Conservation (phyloP, 1,284 basidiomycete species). For the Puccinia hordei region DNA sequence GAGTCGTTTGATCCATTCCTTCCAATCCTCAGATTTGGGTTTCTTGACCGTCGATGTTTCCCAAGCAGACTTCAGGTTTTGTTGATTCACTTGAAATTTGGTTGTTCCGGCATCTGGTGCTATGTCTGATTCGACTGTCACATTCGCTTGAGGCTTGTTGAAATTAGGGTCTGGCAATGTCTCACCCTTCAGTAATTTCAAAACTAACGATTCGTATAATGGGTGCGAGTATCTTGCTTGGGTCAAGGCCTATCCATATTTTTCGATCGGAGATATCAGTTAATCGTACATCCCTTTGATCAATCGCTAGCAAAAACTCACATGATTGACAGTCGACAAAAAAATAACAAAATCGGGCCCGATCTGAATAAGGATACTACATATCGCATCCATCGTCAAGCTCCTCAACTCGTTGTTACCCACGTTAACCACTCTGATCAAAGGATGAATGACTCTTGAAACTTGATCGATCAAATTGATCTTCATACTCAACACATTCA, state of each 20-base stretch:
- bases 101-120: conserved; percentile 69
- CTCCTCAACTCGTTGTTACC: conserved; percentile 76
- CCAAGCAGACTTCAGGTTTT: conserved; percentile 96
- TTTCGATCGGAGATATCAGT: not conserved
- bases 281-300: not conserved
- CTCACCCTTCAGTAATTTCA: conserved; percentile 88
- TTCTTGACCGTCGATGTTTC: conserved; percentile 75
- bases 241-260: conserved; percentile 68
- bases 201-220: conserved; percentile 83
- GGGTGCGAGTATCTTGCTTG: conserved; percentile 79
- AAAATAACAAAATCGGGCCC: conserved; percentile 97
- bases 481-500: conserved; percentile 84
- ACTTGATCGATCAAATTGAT: conserved; percentile 99
- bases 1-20: conserved; percentile 90
- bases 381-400: conserved; percentile 90
- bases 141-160: conserved; percentile 61
- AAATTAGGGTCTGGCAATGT: conserved; percentile 69
- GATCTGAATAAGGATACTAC: conserved; percentile 86
- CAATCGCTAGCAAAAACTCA: conserved; percentile 59
- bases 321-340: conserved; percentile 94
- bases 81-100: conserved; percentile 95
- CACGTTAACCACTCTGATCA: conserved; percentile 82
- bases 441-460: conserved; percentile 92
- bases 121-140: conserved; percentile 60
- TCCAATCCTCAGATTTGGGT: conserved; percentile 76